These are phyloP conservation scores for Jacaranda copaia DNA, from an alignment of 257 asterid species.

Conservation along the genomic window DNA sequence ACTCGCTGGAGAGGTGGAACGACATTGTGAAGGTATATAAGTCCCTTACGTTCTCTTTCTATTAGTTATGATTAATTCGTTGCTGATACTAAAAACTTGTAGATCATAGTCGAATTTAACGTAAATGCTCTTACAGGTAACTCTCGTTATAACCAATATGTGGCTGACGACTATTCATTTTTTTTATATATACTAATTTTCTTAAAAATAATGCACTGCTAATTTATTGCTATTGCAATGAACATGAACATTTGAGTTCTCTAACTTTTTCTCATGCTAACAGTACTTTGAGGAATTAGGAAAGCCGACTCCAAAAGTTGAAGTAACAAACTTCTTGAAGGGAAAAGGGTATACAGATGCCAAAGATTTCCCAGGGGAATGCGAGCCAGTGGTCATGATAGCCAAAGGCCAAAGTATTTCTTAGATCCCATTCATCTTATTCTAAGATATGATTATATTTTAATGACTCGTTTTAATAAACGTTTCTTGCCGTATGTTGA, in stretches of 20 bases:
- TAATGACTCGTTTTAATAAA: no score
- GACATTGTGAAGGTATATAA: constrained; percentile 76
- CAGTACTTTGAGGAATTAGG: constrained; percentile 86
- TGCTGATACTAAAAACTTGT: no score
- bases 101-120: no score
- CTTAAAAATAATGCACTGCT: no score
- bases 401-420: constrained; percentile 95
- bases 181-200: no score
- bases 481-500: background rate
- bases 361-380: constrained; percentile 80
- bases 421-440: background rate
- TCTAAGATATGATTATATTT: background rate
- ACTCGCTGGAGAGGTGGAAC: constrained; percentile 83
- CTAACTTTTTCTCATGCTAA: background rate
- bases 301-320: constrained; percentile 82
- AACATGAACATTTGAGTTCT: no score
- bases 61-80: no score
- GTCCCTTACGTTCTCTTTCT: background rate
- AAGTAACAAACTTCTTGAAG: constrained; percentile 77
- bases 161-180: no score
- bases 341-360: constrained; percentile 73
- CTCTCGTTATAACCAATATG: no score
- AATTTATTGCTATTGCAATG: no score
- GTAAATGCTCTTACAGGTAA: no score
- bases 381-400: constrained; percentile 84